phyloP scores from a whole-genome alignment of 2,329 filamentous ascomycete species.

The Beauveria sp. region DNA sequence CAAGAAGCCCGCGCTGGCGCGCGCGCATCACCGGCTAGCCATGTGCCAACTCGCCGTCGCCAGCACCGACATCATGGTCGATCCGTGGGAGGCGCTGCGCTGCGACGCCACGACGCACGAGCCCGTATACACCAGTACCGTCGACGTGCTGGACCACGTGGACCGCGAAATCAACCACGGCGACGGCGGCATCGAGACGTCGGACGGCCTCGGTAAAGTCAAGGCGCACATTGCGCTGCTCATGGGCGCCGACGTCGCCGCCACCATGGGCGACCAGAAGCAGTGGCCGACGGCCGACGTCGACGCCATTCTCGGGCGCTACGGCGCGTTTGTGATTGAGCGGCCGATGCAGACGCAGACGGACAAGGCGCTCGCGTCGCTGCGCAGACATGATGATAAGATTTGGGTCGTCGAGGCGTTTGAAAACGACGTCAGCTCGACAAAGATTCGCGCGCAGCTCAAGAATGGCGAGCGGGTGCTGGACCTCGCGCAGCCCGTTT shows the following conservation, averaged over 20 bases:
- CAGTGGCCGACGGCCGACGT: constrained; percentile 78
- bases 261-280: constrained; percentile 59
- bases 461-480: constrained; percentile 70
- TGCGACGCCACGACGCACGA: constrained; percentile 37
- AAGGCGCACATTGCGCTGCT: constrained; percentile 65
- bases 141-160: constrained; percentile 78
- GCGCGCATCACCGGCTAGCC: constrained; percentile 31
- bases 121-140: constrained; percentile 75
- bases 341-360: constrained; percentile 70
- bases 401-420: constrained; percentile 78
- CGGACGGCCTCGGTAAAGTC: constrained; percentile 54
- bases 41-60: constrained; percentile 78
- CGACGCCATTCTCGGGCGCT: constrained; percentile 73
- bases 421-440: constrained; percentile 74
- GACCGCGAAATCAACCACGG: constrained; percentile 75
- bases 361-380: constrained; percentile 67
- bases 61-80: constrained; percentile 70
- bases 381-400: constrained; percentile 72
- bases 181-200: constrained; percentile 52
- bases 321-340: constrained; percentile 73
- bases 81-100: constrained; percentile 64
- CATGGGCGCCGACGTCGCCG: constrained; percentile 64
- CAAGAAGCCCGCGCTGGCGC: constrained; percentile 33
- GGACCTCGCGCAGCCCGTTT: constrained; percentile 62
- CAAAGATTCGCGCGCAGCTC: constrained; percentile 70